Percentiles rank a stretch among this genome's conserved stretches.
Conservation (phyloP, 1,139 yeast species). For the Saccharomycopsis phalli region DNA sequence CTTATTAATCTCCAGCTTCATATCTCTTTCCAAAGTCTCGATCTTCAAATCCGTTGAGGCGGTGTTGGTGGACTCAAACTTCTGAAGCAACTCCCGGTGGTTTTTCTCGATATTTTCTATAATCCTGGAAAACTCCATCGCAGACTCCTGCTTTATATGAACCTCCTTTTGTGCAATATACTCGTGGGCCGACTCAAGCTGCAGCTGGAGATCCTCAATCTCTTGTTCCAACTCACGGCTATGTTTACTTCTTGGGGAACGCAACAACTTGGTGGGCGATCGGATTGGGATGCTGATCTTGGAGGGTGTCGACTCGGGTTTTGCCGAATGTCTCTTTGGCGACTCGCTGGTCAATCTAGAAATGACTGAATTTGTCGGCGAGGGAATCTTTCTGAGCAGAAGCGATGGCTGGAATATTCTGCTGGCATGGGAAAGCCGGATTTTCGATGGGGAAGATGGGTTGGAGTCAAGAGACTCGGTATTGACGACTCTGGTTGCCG, state of each 20-base stretch:
- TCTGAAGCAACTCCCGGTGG: conserved; percentile 6
- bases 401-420: not conserved
- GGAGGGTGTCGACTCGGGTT: not conserved
- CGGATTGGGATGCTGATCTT: conserved; percentile 1
- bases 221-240: not conserved
- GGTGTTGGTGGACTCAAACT: conserved; percentile 10
- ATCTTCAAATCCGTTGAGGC: conserved; percentile 14
- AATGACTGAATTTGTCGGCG: not conserved
- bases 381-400: not conserved
- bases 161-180: conserved; percentile 9
- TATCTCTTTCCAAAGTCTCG: conserved; percentile 10
- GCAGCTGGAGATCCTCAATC: not conserved
- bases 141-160: conserved; percentile 13
- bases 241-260: not conserved
- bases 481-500: conserved; percentile 7
- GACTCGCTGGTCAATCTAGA: not conserved
- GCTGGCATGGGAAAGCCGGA: not conserved
- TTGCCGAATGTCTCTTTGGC: not conserved
- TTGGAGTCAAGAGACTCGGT: conserved; percentile 3
- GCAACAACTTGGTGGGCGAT: conserved; percentile 7
- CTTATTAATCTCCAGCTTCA: conserved; percentile 11
- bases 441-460: conserved; percentile 3
- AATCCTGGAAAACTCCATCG: conserved; percentile 11
- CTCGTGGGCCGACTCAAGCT: conserved; percentile 6
- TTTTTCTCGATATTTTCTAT: conserved; percentile 16